Evolutionary conservation across 192 early-diverging fungal species (phyloP).

Genomic region (Backusella circina): DNA sequence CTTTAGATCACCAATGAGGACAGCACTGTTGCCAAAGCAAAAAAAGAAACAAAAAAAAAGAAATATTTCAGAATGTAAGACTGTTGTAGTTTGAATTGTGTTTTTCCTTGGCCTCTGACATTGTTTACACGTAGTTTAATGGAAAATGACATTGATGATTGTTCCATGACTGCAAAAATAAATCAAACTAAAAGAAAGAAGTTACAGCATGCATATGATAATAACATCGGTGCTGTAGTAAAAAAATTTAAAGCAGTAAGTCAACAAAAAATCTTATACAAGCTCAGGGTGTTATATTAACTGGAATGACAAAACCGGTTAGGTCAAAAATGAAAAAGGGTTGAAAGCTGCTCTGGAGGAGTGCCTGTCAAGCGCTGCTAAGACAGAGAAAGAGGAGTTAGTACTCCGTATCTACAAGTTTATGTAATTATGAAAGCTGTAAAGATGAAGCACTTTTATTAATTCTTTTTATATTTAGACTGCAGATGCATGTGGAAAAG

Average conservation of each 20-base stretch:
- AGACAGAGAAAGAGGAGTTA: background rate
- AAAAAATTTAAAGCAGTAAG: background rate
- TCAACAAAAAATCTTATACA: background rate
- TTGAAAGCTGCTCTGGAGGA: background rate
- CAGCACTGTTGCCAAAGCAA: background rate
- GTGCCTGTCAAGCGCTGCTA: background rate
- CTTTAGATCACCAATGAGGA: background rate
- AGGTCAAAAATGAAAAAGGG: background rate
- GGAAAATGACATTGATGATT: background rate
- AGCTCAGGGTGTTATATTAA: background rate
- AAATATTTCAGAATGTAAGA: constrained; percentile 1
- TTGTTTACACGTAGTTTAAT: background rate
- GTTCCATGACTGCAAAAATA: background rate
- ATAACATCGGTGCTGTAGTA: background rate
- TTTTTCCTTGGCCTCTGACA: background rate
- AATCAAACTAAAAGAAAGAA: background rate
- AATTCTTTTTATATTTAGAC: constrained; percentile 2
- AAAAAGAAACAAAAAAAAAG: background rate
- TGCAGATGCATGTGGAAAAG: background rate
- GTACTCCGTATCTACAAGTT: constrained; percentile 4
- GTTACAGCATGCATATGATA: background rate
- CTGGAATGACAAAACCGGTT: background rate
- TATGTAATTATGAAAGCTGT: background rate
- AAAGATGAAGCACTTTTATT: constrained; percentile 1
- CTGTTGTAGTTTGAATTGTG: background rate